A percentile compares a stretch with the other conserved stretches of the same genome.
phyloP scores from a whole-genome alignment of 192 early-diverging fungal genomes.

The Coemansia sp. region DNA sequence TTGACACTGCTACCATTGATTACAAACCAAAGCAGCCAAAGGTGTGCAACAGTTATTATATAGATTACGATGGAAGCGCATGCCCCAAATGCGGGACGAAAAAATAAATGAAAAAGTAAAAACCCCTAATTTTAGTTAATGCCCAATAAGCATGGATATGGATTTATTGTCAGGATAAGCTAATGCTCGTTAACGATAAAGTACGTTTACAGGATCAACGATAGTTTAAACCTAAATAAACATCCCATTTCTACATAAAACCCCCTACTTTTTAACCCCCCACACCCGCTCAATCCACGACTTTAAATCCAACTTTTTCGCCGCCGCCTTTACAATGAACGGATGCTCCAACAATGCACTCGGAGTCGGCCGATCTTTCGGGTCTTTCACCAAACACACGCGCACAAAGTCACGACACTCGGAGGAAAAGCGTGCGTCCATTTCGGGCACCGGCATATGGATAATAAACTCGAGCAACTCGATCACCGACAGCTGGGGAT shows the following conservation, averaged over 20 bases:
- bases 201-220: neutral
- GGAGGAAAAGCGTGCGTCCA: slow-evolving; percentile 58
- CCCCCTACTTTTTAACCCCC: slow-evolving; percentile 37
- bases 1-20: too few species aligned
- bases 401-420: slow-evolving; percentile 55
- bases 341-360: slow-evolving; percentile 66
- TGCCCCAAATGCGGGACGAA: neutral
- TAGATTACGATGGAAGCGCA: too few species aligned
- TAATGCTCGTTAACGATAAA: too few species aligned
- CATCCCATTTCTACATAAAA: neutral
- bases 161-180: too few species aligned
- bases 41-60: too few species aligned
- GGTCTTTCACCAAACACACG: slow-evolving; percentile 72
- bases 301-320: slow-evolving; percentile 63
- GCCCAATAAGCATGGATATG: too few species aligned
- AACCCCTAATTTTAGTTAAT: neutral
- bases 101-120: neutral
- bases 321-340: slow-evolving; percentile 64
- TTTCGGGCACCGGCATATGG: slow-evolving; percentile 79
- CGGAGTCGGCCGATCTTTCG: slow-evolving; percentile 65
- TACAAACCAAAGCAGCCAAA: too few species aligned
- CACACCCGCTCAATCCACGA: slow-evolving; percentile 74
- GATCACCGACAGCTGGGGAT: slow-evolving; percentile 77
- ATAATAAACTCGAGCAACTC: slow-evolving; percentile 94
- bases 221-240: neutral